These are phyloP conservation scores for Anastatica hierochuntica DNA, from an alignment of 345 rosid species.

Conservation along the genomic window DNA sequence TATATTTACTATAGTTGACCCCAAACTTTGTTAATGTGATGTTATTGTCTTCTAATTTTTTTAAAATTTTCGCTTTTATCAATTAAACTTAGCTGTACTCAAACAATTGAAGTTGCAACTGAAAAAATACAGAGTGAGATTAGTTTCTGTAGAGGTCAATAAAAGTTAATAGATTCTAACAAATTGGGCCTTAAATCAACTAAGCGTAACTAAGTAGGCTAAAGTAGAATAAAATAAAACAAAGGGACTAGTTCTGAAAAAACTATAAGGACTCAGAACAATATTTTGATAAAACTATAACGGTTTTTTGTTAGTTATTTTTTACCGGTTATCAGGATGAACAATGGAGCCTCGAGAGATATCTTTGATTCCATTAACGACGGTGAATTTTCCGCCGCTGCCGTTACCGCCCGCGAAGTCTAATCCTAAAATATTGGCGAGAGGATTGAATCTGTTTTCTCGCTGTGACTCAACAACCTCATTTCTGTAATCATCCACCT, in stretches of 20 bases:
- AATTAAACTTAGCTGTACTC: too few species aligned
- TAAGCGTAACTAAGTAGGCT: background rate
- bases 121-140: too few species aligned
- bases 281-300: too few species aligned
- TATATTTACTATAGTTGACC: background rate
- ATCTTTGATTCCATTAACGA: constrained; percentile 44
- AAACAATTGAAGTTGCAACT: too few species aligned
- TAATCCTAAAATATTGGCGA: constrained; percentile 19
- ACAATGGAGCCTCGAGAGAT: constrained; percentile 44
- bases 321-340: constrained; percentile 77
- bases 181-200: too few species aligned
- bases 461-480: constrained; percentile 6
- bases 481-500: constrained; percentile 21
- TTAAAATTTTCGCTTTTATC: too few species aligned
- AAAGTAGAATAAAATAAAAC: background rate
- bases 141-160: too few species aligned
- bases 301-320: too few species aligned
- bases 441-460: constrained; percentile 11
- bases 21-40: background rate
- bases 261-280: background rate
- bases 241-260: background rate
- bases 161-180: too few species aligned
- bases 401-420: constrained; percentile 12
- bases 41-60: background rate
- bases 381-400: constrained; percentile 27